Base-by-base conservation (phyloP, 2,329 filamentous ascomycete genomes). In the Epichloe gansuensis region DNA sequence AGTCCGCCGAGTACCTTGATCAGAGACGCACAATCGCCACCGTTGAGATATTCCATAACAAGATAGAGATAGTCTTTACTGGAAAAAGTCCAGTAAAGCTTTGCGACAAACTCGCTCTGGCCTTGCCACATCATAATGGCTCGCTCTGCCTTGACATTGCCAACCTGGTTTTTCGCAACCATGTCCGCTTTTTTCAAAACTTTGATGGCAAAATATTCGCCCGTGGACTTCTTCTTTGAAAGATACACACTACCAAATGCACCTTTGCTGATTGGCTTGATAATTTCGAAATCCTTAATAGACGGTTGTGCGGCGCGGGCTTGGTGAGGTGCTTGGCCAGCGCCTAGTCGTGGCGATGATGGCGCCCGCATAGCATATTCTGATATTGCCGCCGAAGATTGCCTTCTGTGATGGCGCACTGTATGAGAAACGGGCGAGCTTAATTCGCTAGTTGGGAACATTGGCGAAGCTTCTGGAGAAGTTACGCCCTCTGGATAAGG, bases 91-190 rank as follows among this genome's bases (percentile, higher is more conserved):
- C 94, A 98, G 71, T 97, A 98, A 12, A 98, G 77, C 71, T 98
- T 98, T 27, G 93, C 93, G 53, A 98, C 93, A 66, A 98, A 98
- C 54, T 98, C 93, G 66, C 94, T 98, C 68, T 97, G 89, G 23
- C 93, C 93, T 71, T 98, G 93, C 88, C 93, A 97, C 93, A 98
- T 98, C 93, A 98, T 97, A 64, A 98, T 98, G 23, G 94, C 94
- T 58, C 93, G 81, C 69, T 98, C 93, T 8, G 94, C 93, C 69
- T 98, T 97, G 63, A 98, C 93, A 63, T 98, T 98, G 59, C 93
- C 95, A 60, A 98, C 90, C 66, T 98, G 93, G 66, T 98, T 98
- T 70, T 98, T 98, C 55, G 93, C 93, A 56, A 98, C 89, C 93
- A 98, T 98, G 73, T 98, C 93, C n/a, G 93, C 90, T 70, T 98